Base-by-base conservation (phyloP, 768 basidiomycete species). In the Xerocomellus amylosporus region DNA sequence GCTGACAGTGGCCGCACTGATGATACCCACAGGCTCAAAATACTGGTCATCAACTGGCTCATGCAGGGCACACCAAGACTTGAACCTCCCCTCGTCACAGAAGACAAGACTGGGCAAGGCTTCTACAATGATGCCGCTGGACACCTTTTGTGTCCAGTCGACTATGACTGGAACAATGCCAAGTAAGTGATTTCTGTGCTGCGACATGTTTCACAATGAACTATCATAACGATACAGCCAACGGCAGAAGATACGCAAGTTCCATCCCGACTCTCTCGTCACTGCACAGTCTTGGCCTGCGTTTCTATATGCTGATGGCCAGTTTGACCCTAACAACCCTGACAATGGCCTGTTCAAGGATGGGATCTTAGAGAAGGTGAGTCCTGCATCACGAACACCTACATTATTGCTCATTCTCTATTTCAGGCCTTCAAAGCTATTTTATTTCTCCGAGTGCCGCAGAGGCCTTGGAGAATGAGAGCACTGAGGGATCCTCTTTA, bases 351-450 rank as follows among this genome's bases (percentile, higher is more conserved):
- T 58, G 6, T 58, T 58, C 19, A 40, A 39, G 34, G 26, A 33
- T 5, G 3, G 19, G 10, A 17, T 53, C 1, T 38, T 58, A 7
- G 24, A 36, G 4, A 51, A 19, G 46, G 55, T 47, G 6, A 5
- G 46, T 43, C 3, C 15, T 34, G 24, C 15, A 20, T 20, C 13
- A 41, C 30, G 7, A 31, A 34, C 12, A n/a, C 20, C 12, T 24
- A n/a, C 4, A 1, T 8, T 13, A 33, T 42, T 12, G 10, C 22
- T 51, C 8, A 51, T 14, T 24, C 13, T 13, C 14, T 12, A 20
- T 20, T 19, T 15, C 46, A 53, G 52, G 45, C 45, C 2, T 53
- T 53, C 19, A 45, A 33, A n/a, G 22, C 42, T 7, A 53, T 53
- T 53, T 53, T 39, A 53, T 40, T 5, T 53, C 52, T 10, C 52